Percentiles rank a stretch among this genome's conserved stretches.
These are phyloP conservation scores for Hysterangium stoloniferum DNA, from an alignment of 768 basidiomycete species.

Conservation along the genomic window DNA sequence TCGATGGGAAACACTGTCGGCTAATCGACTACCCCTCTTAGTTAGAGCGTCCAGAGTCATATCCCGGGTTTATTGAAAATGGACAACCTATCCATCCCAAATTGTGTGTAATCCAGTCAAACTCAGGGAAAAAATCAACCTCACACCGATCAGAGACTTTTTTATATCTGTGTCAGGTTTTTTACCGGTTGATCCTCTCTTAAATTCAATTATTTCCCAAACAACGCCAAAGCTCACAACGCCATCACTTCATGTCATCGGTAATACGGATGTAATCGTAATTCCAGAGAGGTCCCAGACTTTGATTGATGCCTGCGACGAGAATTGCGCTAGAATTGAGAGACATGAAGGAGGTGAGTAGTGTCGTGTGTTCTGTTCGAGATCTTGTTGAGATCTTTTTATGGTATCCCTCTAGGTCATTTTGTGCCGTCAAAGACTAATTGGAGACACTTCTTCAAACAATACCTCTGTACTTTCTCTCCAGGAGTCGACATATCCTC, in stretches of 20 bases:
- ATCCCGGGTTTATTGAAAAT: slow-evolving; percentile 54
- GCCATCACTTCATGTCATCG: slow-evolving; percentile 71
- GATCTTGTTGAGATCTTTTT: background rate
- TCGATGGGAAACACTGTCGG: background rate
- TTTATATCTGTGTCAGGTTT: slow-evolving; percentile 76
- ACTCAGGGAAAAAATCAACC: background rate
- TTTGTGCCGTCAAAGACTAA: slow-evolving; percentile 71
- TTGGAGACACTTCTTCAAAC: slow-evolving; percentile 70
- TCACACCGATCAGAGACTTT: slow-evolving; percentile 42
- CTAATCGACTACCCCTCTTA: slow-evolving; percentile 23
- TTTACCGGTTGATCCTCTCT: slow-evolving; percentile 38
- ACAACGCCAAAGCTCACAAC: slow-evolving; percentile 43
- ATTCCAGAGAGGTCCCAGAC: slow-evolving; percentile 54
- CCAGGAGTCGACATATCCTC: too few species aligned
- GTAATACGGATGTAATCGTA: slow-evolving; percentile 71
- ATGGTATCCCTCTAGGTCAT: slow-evolving; percentile 45
- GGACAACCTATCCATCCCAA: slow-evolving; percentile 67
- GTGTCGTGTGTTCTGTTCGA: background rate
- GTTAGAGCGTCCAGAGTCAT: slow-evolving; percentile 46
- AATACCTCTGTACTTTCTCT: slow-evolving; percentile 55
- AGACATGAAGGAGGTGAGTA: slow-evolving; percentile 71
- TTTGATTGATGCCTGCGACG: slow-evolving; percentile 44
- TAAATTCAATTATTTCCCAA: slow-evolving; percentile 38
- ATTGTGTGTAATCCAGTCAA: slow-evolving; percentile 48
- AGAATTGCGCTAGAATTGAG: slow-evolving; percentile 50